These are phyloP conservation scores for Taiozyma sp. DNA, from an alignment of 1,139 yeast genomes.

Conservation along the genomic window DNA sequence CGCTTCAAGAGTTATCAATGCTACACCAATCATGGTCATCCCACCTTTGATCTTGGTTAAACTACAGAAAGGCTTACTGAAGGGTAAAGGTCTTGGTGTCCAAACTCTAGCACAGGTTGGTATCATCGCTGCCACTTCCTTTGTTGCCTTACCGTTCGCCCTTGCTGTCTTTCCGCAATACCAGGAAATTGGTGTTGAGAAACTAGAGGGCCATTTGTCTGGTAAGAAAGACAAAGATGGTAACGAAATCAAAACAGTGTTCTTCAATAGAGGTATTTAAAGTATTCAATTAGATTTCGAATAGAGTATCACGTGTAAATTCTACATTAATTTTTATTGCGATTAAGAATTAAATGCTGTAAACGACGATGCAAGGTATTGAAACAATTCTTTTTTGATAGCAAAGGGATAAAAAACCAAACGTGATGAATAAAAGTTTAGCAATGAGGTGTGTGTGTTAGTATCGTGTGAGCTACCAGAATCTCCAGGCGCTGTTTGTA, in stretches of 20 bases:
- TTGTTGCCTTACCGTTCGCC: slow-evolving; percentile 89
- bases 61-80: slow-evolving; percentile 64
- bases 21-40: slow-evolving; percentile 94
- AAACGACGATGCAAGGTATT: not conserved
- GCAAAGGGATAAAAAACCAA: not conserved
- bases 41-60: slow-evolving; percentile 82
- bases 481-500: slow-evolving; percentile 45
- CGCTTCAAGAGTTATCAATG: slow-evolving; percentile 87
- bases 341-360: not conserved
- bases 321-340: not conserved
- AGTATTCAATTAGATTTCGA: not conserved
- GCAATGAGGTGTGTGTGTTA: not conserved
- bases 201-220: slow-evolving; percentile 60
- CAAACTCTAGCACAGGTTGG: slow-evolving; percentile 76
- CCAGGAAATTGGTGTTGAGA: slow-evolving; percentile 49
- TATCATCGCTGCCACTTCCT: slow-evolving; percentile 76
- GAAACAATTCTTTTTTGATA: not conserved
- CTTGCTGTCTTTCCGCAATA: slow-evolving; percentile 93
- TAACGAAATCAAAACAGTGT: slow-evolving; percentile 50
- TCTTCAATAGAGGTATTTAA: slow-evolving; percentile 90
- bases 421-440: not conserved
- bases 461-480: slow-evolving; percentile 38
- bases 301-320: not conserved
- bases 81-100: slow-evolving; percentile 56
- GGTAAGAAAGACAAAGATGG: slow-evolving; percentile 61